These are phyloP conservation scores for Saccharata proteae DNA, from an alignment of 2,329 filamentous ascomycete genomes.

Conservation along the genomic window DNA sequence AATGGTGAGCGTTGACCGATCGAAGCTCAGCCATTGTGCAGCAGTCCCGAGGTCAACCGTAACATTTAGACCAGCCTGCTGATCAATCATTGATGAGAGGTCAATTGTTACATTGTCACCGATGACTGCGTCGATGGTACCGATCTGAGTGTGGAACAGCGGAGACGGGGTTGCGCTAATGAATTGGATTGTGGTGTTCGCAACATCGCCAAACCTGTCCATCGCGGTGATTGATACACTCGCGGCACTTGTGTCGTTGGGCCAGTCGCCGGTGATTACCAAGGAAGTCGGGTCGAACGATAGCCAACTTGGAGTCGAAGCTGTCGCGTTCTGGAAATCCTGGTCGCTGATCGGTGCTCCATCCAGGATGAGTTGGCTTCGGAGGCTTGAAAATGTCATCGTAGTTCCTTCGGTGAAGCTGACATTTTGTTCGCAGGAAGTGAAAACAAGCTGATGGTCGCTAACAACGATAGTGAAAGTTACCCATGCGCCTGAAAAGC, in stretches of 20 bases:
- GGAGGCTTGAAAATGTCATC: conserved; percentile 20
- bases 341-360: conserved; percentile 31
- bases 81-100: conserved; percentile 28
- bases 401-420: conserved; percentile 20
- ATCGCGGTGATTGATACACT: conserved; percentile 50
- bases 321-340: conserved; percentile 41
- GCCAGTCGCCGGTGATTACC: conserved; percentile 52
- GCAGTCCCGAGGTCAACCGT: conserved; percentile 32
- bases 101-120: conserved; percentile 24
- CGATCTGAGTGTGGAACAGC: conserved; percentile 32
- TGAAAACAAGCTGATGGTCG: conserved; percentile 55
- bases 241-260: conserved; percentile 43
- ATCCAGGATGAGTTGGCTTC: conserved; percentile 23
- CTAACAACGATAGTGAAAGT: conserved; percentile 63
- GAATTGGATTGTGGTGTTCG: conserved; percentile 44
- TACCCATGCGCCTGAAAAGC: conserved; percentile 56
- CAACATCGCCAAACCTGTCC: conserved; percentile 47
- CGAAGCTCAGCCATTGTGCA: conserved; percentile 38
- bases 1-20: conserved; percentile 31
- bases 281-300: conserved; percentile 51
- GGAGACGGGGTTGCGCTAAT: conserved; percentile 26
- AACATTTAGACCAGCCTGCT: conserved; percentile 15
- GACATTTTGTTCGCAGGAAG: conserved; percentile 29
- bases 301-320: conserved; percentile 56
- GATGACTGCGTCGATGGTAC: conserved; percentile 34